Evolutionary conservation across 1,284 basidiomycete species (phyloP), one percentile per base, ranked within the genome.

Genomic region (Ganoderma lucidum): DNA sequence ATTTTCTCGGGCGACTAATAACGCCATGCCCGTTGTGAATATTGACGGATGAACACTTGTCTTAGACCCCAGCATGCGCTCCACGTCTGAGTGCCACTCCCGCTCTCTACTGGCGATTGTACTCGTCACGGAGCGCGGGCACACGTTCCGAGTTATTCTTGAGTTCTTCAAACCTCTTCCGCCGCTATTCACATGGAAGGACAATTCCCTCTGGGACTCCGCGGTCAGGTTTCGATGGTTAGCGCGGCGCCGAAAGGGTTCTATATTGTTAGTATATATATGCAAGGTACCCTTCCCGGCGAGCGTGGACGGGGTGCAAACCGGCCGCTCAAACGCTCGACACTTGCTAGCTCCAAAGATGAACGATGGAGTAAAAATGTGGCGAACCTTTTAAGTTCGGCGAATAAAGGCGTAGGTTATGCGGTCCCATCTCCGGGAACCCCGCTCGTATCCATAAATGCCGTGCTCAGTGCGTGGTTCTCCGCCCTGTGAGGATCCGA

Each of bases 331-430:
- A 30, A 55, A 30, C 12, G 9, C 23, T 23, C 23, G 12, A 55
- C 12, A 30, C 51, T n/a, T 9, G 45, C 6, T n/a, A 3, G 15
- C 23, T 51, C n/a, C 30, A 30, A 55, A 30, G 28, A 55, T 6
- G 23, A 35, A 35, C 30, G 53, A 17, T 56, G 30, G 39, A 41
- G 9, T 41, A 41, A 56, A 35, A 8, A 9, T 53, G 23, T 28
- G 51, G 10, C 12, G 51, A 23, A 23, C 48, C 19, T 28, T 28
- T 9, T 10, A 9, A 56, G 32, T 56, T 56, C 32, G 14, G 48
- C 48, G 23, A 51, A 28, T 56, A 35, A 56, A 56, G 53, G 32
- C 53, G 53, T 35, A 56, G 53, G 28, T 56, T 56, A 56, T 56
- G 53, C 53, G 53, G 30, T 32, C 17, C 30, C 30, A 35, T 35